Base-by-base conservation (phyloP, 495 filamentous ascomycete species). In the Parachaetomium inaequale region DNA sequence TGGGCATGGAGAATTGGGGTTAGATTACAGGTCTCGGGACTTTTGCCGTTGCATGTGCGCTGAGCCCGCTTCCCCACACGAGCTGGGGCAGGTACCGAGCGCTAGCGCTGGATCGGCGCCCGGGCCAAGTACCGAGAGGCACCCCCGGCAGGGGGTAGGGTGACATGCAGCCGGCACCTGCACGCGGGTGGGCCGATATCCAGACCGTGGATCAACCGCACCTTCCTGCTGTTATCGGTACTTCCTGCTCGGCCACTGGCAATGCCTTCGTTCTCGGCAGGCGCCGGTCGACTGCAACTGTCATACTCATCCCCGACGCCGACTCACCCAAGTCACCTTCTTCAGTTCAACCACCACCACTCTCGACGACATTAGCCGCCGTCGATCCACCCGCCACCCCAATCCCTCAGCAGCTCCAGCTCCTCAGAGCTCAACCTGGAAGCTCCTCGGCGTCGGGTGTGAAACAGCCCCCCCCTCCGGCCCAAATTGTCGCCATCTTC, bases 331-430 rank as follows among this genome's bases (percentile, higher is more conserved):
- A n/a, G 15, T 28, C 17, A 19, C 15, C 19, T 51, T 51, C 36
- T 61, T 68, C 63, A 65, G 23, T 57, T 56, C 63, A 28, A 64
- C 23, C 17, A 31, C 21, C 5, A 40, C 14, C 47, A 53, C 50
- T 64, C 64, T 66, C 67, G 55, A 65, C 55, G 54, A 66, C 61
- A 69, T 69, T 69, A 69, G 67, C 67, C 67, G 63, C 63, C 36
- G 56, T 40, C 19, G 57, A 61, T 59, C 59, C 34, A 50, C n/a
- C 57, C 61, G 42, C 21, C n/a, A 46, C 52, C 32, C 14, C n/a
- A 57, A 10, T 45, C 38, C 40, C 21, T 1, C 23, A 40, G 12
- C 36, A 40, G 36, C 36, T 40, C 12, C 12, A 2, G 12, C n/a
- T n/a, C n/a, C n/a, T n/a, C n/a, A n/a, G n/a, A n/a, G n/a, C n/a